A percentile compares a stretch with the other conserved stretches of the same genome.
These are phyloP conservation scores for Yamadazyma ubonensis DNA, from an alignment of 805 yeast genomes.

Conservation along the genomic window DNA sequence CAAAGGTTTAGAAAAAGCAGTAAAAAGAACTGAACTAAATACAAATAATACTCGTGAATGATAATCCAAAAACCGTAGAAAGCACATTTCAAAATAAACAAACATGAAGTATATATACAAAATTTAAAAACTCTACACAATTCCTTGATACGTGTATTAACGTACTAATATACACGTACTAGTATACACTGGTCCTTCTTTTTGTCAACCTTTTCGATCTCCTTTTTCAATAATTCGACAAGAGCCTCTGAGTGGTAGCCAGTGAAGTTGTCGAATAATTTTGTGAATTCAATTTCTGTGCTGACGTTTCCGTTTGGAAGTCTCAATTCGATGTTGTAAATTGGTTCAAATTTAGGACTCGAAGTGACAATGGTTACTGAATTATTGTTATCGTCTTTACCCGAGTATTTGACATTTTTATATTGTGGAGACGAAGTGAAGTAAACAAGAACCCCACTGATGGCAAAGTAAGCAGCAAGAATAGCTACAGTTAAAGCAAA, in stretches of 20 bases:
- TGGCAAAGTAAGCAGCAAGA: constrained; percentile 37
- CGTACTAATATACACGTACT: background rate
- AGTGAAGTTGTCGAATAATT: constrained; percentile 49
- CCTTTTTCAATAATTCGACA: constrained; percentile 24
- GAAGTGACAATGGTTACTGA: constrained; percentile 40
- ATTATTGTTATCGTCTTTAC: constrained; percentile 36
- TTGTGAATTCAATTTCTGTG: constrained; percentile 32
- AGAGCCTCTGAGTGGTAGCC: constrained; percentile 29
- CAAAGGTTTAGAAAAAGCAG: too few relatives aligned
- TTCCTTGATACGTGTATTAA: too few relatives aligned
- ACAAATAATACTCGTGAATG: too few relatives aligned
- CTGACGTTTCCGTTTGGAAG: constrained; percentile 21
- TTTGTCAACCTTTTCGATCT: constrained; percentile 14
- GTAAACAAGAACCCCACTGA: constrained; percentile 34
- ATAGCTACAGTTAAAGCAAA: constrained; percentile 33
- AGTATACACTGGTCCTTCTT: constrained; percentile 14
- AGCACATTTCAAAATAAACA: too few relatives aligned
- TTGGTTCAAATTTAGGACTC: constrained; percentile 46
- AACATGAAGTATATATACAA: too few relatives aligned
- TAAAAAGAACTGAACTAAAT: too few relatives aligned
- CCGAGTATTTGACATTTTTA: constrained; percentile 49
- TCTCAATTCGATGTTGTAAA: constrained; percentile 38
- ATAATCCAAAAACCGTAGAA: too few relatives aligned
- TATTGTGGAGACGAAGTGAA: constrained; percentile 30
- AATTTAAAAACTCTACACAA: too few relatives aligned